phyloP scores from a whole-genome alignment of 176 grass and related monocot species.

The Oryza rufipogon region DNA sequence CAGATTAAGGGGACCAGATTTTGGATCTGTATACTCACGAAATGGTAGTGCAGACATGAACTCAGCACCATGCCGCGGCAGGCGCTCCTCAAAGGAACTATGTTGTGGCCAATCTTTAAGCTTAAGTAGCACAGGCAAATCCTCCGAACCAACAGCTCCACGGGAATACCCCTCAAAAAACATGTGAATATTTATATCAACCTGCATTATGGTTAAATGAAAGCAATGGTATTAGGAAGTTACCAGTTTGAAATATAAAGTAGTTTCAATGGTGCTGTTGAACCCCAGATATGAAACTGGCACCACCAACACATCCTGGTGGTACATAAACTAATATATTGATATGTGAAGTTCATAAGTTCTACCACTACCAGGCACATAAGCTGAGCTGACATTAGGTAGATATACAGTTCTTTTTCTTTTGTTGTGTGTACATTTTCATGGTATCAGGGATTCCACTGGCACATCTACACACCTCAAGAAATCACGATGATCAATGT shows the following conservation, averaged over 20 bases:
- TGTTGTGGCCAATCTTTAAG: constrained; percentile 85
- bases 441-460: not conserved
- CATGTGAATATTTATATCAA: constrained; percentile 61
- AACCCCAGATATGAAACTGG: not conserved
- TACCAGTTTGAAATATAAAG: constrained; percentile 6
- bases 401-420: not conserved
- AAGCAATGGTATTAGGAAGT: constrained; percentile 1
- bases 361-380: not conserved
- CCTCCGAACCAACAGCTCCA: constrained; percentile 33
- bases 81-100: constrained; percentile 66
- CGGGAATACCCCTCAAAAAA: constrained; percentile 76
- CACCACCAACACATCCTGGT: not conserved
- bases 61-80: constrained; percentile 72
- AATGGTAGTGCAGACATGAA: constrained; percentile 80
- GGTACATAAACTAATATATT: not conserved
- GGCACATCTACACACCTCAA: constrained; percentile 11
- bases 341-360: not conserved
- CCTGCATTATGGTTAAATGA: constrained; percentile 31
- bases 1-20: constrained; percentile 75
- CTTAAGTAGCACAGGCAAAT: constrained; percentile 72
- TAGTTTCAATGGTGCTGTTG: not conserved
- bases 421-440: not conserved
- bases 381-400: not conserved
- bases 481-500: not conserved
- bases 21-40: constrained; percentile 76